Evolutionary conservation across 768 basidiomycete genomes (phyloP).

Genomic region (Trametes elegans): DNA sequence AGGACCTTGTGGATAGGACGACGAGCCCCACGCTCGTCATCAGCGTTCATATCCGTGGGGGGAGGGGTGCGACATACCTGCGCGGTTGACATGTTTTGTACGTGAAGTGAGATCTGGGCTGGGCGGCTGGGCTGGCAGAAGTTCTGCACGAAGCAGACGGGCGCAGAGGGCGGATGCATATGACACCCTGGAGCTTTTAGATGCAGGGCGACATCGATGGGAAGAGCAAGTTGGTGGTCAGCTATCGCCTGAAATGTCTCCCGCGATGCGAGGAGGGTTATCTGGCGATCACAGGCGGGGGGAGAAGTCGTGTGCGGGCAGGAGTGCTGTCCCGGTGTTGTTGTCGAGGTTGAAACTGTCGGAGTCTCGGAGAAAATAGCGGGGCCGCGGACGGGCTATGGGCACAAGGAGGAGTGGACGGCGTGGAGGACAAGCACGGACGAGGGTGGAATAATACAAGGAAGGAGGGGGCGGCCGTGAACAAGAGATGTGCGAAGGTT

Average conservation of each 20-base stretch:
- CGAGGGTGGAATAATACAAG: not conserved
- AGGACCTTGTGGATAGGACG: conserved; percentile 6
- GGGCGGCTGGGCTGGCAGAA: not conserved
- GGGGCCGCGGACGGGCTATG: not conserved
- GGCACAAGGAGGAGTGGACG: not conserved
- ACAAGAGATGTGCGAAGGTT: not conserved
- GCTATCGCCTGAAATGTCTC: conserved; percentile 13
- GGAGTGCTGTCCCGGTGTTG: not conserved
- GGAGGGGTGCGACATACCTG: not conserved
- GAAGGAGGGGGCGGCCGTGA: not conserved
- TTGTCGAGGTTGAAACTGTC: conserved; percentile 1
- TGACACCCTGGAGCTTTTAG: conserved; percentile 16
- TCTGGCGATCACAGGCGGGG: conserved; percentile 12
- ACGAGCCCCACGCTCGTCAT: conserved; percentile 9
- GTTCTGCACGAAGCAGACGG: not conserved
- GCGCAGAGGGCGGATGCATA: conserved; percentile 3
- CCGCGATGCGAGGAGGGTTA: conserved; percentile 18
- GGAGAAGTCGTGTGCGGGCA: not conserved
- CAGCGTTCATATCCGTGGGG: conserved; percentile 7
- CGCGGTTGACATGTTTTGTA: conserved; percentile 13
- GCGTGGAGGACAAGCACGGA: not conserved
- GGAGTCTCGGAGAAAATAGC: not conserved
- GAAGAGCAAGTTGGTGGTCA: not conserved
- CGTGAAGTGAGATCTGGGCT: conserved; percentile 14
- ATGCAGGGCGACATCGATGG: conserved; percentile 10